Evolutionary conservation across 805 yeast genomes (phyloP), one percentile per base, ranked within the genome.

Genomic region (Monosporozyma siamensis): DNA sequence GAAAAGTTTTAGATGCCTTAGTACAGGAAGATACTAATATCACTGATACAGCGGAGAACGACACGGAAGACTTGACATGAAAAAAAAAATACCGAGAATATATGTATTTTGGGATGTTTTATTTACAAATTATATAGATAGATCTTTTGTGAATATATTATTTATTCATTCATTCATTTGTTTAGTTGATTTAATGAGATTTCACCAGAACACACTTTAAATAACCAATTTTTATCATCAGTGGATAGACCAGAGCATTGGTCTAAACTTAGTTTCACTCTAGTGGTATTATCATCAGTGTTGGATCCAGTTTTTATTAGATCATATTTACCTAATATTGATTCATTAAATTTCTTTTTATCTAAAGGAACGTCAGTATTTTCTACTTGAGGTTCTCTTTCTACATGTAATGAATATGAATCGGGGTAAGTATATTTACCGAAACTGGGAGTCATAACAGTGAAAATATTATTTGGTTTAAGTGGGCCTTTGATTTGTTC

Each of bases 401-500:
- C 49, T 20, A 55, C 37, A 5, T 46, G 42, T 17, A 57, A 38
- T 15, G 34, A 26, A 17, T 18, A 27, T 3, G 58, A 59, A 50
- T 75, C 67, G 1, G 95, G 95, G 7, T 74, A 67, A 2, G 80
- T 69, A 38, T 89, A 65, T 10, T 84, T 74, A 6, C 88, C 97
- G 8, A 82, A 78, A 53, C 83, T 84, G 6, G 69, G 65, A 42
- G 87, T 76, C 51, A 61, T 66, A 59, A 68, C 78, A 15, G 52
- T 46, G 23, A 42, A 38, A 6, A 43, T 43, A 14, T 39, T 27
- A 42, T 49, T 54, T 34, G 34, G 41, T n/a, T 32, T 32, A 9
- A 36, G 6, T 44, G 42, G 6, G 49, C 45, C 25, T 42, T 26
- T 4, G 34, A 44, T 23, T 42, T 40, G 8, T 35, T 38, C 14